Evolutionary conservation across 805 yeast genomes (phyloP).

Genomic region (Wickerhamiella vanderwaltii): DNA sequence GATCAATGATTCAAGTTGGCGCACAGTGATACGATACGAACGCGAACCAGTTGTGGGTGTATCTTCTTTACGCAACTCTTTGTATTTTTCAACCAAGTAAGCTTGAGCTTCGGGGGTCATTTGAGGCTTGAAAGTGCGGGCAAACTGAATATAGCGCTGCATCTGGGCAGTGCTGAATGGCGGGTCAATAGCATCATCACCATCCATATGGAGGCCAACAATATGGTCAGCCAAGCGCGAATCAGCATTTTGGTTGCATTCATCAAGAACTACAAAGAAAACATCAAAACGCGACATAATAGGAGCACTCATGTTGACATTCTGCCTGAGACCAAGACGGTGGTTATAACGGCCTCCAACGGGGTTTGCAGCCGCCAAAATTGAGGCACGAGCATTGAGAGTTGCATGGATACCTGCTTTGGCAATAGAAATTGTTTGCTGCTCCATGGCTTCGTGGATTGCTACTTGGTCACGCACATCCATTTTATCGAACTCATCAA

Average conservation of each 20-base stretch:
- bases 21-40: constrained; percentile 88
- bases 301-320: constrained; percentile 92
- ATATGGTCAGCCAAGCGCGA: constrained; percentile 85
- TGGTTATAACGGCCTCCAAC: constrained; percentile 94
- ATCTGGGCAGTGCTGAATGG: constrained; percentile 84
- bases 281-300: constrained; percentile 97
- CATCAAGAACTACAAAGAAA: constrained; percentile 88
- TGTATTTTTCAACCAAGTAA: constrained; percentile 63
- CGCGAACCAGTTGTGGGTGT: constrained; percentile 73
- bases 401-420: constrained; percentile 99
- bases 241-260: constrained; percentile 83
- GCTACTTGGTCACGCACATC: constrained; percentile 92
- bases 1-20: constrained; percentile 91
- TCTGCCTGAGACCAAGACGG: constrained; percentile 68
- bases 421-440: constrained; percentile 95
- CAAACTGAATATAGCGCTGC: constrained; percentile 78
- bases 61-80: constrained; percentile 77
- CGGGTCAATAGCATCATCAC: constrained; percentile 81
- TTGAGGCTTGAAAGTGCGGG: constrained; percentile 82
- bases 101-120: constrained; percentile 74
- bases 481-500: constrained; percentile 98
- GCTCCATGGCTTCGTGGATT: constrained; percentile 99
- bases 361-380: constrained; percentile 98
- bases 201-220: constrained; percentile 79
- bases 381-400: constrained; percentile 89